Evolutionary conservation across 257 asterid species (phyloP).

Genomic region (Gentiana straminea): DNA sequence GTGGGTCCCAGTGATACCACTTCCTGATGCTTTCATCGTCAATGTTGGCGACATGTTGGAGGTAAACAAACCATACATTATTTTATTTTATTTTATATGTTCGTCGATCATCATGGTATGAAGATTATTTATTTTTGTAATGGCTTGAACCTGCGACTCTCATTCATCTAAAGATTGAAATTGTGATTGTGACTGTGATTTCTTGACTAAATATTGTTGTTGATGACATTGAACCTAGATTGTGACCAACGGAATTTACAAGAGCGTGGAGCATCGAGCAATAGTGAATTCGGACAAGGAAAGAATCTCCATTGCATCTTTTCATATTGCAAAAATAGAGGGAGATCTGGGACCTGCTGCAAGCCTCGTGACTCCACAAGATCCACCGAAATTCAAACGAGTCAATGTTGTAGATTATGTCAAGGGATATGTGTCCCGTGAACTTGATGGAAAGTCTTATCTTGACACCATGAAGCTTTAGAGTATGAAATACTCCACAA

Average conservation of each 20-base stretch:
- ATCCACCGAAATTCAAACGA: slow-evolving; percentile 34
- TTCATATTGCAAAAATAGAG: slow-evolving; percentile 14
- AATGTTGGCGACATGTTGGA: slow-evolving; percentile 4
- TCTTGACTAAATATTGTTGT: not conserved
- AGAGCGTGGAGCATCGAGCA: slow-evolving; percentile 29
- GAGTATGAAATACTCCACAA: not conserved
- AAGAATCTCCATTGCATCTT: slow-evolving; percentile 23
- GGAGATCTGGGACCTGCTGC: slow-evolving; percentile 26
- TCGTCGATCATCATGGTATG: no score
- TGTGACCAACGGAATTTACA: slow-evolving; percentile 22
- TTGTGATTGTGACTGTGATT: no score
- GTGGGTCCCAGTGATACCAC: slow-evolving; percentile 19
- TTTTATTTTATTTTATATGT: no score
- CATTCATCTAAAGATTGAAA: no score
- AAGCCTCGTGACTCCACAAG: slow-evolving; percentile 22
- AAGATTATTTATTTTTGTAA: no score
- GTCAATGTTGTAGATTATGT: slow-evolving; percentile 21
- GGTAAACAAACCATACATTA: slow-evolving; percentile 1
- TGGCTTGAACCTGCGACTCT: no score
- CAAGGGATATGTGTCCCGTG: slow-evolving; percentile 18
- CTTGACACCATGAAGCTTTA: slow-evolving; percentile 28
- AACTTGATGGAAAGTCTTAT: slow-evolving; percentile 40
- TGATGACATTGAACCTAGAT: slow-evolving; percentile 6
- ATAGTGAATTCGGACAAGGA: slow-evolving; percentile 14
- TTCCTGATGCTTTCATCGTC: slow-evolving; percentile 14